Conservation (phyloP, 345 rosid species). For the Cochlearia excelsa region DNA sequence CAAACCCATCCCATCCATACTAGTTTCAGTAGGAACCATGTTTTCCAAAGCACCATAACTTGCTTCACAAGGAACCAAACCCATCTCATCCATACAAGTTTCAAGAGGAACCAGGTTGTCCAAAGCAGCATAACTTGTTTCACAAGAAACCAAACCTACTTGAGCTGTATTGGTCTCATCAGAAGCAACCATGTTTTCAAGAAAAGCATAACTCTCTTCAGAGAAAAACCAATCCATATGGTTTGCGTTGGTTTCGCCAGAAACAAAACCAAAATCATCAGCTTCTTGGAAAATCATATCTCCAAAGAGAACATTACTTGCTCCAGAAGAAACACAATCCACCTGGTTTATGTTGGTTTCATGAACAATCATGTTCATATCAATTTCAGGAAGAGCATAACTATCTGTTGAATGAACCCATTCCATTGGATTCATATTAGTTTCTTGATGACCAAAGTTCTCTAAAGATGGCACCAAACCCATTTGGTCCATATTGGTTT, state of each 20-base stretch:
- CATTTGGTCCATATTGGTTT: background rate
- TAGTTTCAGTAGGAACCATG: no score
- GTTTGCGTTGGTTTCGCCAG: background rate
- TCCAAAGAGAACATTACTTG: no score
- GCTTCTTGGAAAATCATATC: no score
- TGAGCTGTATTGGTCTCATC: background rate
- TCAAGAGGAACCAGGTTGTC: background rate
- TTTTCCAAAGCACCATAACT: no score
- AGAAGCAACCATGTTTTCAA: background rate
- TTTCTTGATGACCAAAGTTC: background rate
- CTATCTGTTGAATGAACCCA: background rate
- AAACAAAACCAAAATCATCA: no score
- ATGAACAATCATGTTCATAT: background rate
- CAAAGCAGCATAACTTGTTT: background rate
- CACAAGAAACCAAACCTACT: constrained; percentile 1
- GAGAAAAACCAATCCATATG: background rate
- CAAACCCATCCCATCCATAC: background rate
- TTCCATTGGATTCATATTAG: background rate
- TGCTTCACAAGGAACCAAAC: background rate
- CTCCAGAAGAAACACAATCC: background rate
- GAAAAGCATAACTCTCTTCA: background rate
- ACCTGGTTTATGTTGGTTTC: background rate
- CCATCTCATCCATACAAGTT: background rate
- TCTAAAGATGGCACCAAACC: background rate
- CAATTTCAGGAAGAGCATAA: background rate